Conservation (phyloP, 208 protist genomes). For the Acanthamoeba triangularis region DNA sequence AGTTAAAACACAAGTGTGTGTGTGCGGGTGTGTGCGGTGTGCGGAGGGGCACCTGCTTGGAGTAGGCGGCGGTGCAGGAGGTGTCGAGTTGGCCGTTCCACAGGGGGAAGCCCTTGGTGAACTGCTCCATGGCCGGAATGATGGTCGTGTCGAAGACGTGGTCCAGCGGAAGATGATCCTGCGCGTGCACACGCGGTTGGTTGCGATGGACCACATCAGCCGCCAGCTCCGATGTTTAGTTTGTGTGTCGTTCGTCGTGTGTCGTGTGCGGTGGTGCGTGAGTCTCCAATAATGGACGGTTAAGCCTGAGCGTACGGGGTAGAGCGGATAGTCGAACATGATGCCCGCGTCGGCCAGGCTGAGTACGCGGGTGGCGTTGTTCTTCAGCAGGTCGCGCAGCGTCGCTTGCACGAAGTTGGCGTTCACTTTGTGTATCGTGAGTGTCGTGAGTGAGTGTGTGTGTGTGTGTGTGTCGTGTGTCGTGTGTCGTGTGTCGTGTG, state of each 20-base stretch:
- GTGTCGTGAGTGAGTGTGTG: no score
- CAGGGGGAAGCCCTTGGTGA: slow-evolving; percentile 8
- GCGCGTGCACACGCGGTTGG: background rate
- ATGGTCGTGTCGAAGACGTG: slow-evolving; percentile 51
- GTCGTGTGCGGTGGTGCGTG: no score
- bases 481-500: no score
- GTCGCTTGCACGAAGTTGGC: slow-evolving; percentile 50
- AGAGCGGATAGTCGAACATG: slow-evolving; percentile 58
- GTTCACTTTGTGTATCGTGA: background rate
- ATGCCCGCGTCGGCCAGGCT: slow-evolving; percentile 12
- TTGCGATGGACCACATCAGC: background rate
- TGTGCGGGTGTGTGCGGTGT: background rate
- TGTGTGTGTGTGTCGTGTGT: no score
- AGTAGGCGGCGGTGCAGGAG: background rate
- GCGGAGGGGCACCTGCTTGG: background rate
- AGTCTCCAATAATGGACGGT: background rate
- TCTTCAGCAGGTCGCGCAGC: background rate
- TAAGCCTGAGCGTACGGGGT: background rate
- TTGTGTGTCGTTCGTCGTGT: background rate
- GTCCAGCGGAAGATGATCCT: background rate
- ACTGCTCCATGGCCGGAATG: background rate
- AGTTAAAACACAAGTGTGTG: background rate
- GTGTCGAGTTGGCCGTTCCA: slow-evolving; percentile 30
- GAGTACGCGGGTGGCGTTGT: background rate
- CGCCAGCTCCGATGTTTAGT: no score